Conservation (phyloP, 352 stramenopile species). For the Pythium angustatum region DNA sequence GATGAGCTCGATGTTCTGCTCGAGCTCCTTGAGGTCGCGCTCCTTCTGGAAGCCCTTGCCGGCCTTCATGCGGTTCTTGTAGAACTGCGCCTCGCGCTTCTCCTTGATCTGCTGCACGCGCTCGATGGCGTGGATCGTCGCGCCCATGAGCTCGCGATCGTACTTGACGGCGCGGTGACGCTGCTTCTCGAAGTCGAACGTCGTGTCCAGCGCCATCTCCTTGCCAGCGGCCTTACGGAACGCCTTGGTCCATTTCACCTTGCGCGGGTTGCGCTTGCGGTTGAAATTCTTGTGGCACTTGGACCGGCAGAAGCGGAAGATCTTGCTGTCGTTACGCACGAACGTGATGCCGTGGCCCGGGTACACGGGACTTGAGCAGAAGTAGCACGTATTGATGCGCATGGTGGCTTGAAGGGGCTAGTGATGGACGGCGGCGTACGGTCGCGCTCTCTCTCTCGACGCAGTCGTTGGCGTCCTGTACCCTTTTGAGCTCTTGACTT, state of each 20-base stretch:
- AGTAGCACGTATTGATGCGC: slow-evolving; percentile 99
- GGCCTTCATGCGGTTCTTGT: slow-evolving; percentile 96
- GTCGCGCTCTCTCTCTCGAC: too few species aligned
- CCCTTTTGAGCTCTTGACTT: slow-evolving; percentile 12
- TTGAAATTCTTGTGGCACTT: slow-evolving; percentile 99
- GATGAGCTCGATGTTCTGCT: slow-evolving; percentile 87
- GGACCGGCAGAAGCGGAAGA: slow-evolving; percentile 99
- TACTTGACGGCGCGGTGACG: slow-evolving; percentile 99
- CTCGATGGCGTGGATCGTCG: slow-evolving; percentile 98
- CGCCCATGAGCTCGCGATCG: slow-evolving; percentile 98
- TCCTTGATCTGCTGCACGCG: slow-evolving; percentile 97
- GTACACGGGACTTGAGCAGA: slow-evolving; percentile 99
- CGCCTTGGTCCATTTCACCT: slow-evolving; percentile 99
- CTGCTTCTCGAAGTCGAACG: slow-evolving; percentile 99
- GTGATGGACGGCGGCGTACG: too few species aligned
- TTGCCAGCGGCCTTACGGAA: slow-evolving; percentile 98
- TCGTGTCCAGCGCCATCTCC: slow-evolving; percentile 99
- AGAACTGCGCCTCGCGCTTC: slow-evolving; percentile 95
- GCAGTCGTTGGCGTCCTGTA: not conserved
- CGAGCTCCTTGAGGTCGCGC: slow-evolving; percentile 78
- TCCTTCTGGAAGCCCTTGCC: slow-evolving; percentile 79
- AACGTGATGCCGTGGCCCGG: slow-evolving; percentile 99
- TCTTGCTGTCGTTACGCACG: slow-evolving; percentile 99
- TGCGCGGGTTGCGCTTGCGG: slow-evolving; percentile 99
- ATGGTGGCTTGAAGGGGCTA: slow-evolving; percentile 73